Evolutionary conservation across 148 eudicot genomes (phyloP).

Genomic region (Vaccinium corymbosum): DNA sequence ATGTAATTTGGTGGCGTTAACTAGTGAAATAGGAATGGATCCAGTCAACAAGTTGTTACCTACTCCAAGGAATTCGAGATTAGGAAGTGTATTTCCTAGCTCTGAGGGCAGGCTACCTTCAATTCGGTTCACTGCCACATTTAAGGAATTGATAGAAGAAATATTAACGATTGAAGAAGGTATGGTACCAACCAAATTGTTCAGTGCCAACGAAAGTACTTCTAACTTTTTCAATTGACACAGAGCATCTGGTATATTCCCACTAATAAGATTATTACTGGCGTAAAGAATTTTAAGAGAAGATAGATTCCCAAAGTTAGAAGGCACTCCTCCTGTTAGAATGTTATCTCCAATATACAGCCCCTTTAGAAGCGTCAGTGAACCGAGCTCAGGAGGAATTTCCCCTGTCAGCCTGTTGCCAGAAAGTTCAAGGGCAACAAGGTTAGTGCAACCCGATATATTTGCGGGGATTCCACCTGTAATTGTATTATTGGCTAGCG

Average conservation of each 20-base stretch:
- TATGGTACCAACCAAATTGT: not conserved
- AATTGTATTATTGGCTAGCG: not conserved
- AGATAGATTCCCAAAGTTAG: not conserved
- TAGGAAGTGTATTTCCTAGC: not conserved
- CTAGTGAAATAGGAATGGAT: not conserved
- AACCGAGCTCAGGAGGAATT: not conserved
- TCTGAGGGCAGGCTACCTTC: not conserved
- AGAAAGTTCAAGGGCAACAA: not conserved
- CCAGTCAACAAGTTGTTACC: not conserved
- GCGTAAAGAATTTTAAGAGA: not conserved
- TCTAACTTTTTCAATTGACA: not conserved
- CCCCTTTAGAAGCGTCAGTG: not conserved
- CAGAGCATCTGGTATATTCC: not conserved
- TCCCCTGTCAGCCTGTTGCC: not conserved
- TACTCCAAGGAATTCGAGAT: not conserved
- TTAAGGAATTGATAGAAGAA: not conserved
- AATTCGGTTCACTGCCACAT: not conserved
- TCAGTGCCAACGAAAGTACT: not conserved
- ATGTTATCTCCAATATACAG: not conserved
- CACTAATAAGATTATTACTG: accelerated
- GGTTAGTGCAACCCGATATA: not conserved
- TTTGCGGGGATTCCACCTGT: not conserved
- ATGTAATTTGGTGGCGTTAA: not conserved
- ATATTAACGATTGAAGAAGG: not conserved
- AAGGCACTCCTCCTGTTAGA: not conserved